Base-by-base conservation (phyloP, 768 basidiomycete species). In the Russula vinacea region DNA sequence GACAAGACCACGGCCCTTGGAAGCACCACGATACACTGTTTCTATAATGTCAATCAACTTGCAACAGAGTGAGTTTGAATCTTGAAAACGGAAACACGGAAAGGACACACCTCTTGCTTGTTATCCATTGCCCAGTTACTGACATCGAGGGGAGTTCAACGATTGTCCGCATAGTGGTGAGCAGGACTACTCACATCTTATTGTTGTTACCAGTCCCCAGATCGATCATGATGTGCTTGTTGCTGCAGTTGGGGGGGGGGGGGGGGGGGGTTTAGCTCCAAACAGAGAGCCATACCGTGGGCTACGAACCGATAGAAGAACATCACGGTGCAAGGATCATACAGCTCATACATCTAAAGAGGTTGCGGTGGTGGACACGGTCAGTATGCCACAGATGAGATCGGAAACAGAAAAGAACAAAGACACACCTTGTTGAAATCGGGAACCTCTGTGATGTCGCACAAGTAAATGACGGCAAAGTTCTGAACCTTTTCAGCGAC, bases 181-280 rank as follows among this genome's bases (percentile, higher is more conserved):
- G 51, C 14, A 37, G 24, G 14, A 45, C 52, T 4, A 80, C 92
- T 68, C 62, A 95, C 94, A 97, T 97, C 80, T 98, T 98, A 78
- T 98, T 98, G 78, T 98, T 98, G 77, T 98, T 97, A 80, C 95
- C 95, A 56, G 95, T 98, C n/a, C 94, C 95, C 68, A 98, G 78
- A 84, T 98, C 97, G 72, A 99, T 98, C 96, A 98, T 98, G 78
- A 98, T 98, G 74, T 98, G 97, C 74, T 98, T 97, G 76, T 96
- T 96, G 49, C 95, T 96, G 70, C 62, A 57, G 68, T 69, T 66
- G 58, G 29, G 19, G n/a, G n/a, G n/a, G n/a, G n/a, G n/a, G n/a
- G n/a, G 33, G 32, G n/a, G 7, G n/a, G 33, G 32, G n/a, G 7
- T 65, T 54, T 60, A 57, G 56, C 22, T 8, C n/a, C 19, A 11